phyloP scores from a whole-genome alignment of 176 grass and related monocot species.

The Oryza meyeriana region DNA sequence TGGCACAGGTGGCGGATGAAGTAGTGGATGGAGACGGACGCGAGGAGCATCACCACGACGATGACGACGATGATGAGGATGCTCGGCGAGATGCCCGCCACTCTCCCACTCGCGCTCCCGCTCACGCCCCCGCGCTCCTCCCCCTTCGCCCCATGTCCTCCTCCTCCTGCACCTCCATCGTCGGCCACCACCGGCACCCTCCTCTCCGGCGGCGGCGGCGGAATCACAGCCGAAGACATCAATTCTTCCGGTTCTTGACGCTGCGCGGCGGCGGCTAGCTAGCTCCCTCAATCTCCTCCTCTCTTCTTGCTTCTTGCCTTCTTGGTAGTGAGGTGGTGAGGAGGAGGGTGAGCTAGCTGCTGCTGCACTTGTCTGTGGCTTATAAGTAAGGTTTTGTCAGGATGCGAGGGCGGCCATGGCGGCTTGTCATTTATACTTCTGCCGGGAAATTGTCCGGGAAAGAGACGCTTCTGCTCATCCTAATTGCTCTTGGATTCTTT shows the following conservation, averaged over 20 bases:
- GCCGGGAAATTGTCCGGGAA: conserved; percentile 33
- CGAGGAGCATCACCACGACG: conserved; percentile 57
- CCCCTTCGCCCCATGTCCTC: conserved; percentile 18
- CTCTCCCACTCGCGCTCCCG: conserved; percentile 5
- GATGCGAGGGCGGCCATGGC: conserved; percentile 9
- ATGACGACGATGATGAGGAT: conserved; percentile 62
- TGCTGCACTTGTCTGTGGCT: conserved; percentile 32
- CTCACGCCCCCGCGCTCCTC: background rate
- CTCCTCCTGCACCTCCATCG: conserved; percentile 9
- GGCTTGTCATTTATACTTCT: conserved; percentile 39
- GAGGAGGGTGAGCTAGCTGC: background rate
- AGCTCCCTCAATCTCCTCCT: background rate
- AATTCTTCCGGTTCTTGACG: background rate
- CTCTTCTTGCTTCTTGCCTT: background rate
- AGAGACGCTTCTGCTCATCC: background rate
- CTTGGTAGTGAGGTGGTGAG: background rate
- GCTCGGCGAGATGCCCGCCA: conserved; percentile 58
- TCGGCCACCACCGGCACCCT: conserved; percentile 33
- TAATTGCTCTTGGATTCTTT: conserved; percentile 10
- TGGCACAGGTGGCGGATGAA: conserved; percentile 54
- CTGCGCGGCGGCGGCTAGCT: too few species aligned
- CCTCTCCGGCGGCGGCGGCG: conserved; percentile 25
- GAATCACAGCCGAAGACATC: conserved; percentile 29
- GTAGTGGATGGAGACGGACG: conserved; percentile 50
- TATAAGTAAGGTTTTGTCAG: conserved; percentile 49